Base-by-base conservation (phyloP, 176 grass and related monocot genomes). In the Themeda triandra region DNA sequence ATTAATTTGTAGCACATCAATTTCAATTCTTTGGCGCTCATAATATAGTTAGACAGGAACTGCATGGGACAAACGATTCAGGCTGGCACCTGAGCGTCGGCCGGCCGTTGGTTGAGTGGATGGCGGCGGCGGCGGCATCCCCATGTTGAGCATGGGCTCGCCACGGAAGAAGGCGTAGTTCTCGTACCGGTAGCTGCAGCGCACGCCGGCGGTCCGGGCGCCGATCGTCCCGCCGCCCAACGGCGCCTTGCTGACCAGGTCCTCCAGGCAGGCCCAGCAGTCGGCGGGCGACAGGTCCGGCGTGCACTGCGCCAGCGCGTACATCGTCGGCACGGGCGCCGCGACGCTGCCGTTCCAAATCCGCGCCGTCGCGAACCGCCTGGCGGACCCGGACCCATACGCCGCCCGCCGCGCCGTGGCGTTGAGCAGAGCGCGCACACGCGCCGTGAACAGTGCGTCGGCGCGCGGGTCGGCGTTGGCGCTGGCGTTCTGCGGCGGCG, bases 241-340 rank as follows among this genome's bases (percentile, higher is more conserved):
- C 17, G 30, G 82, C 19, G 84, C 54, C 45, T 56, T 51, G 15
- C 19, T 3, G 41, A 85, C 69, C 23, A 78, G 48, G 6, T 41
- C 51, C 25, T 49, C 29, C 36, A 87, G 71, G 73, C 90, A 92
- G 8, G 2, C 10, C 30, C 74, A 39, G 44, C 87, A 92, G 10
- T 69, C 63, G n/a, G 31, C 35, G 4, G 45, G 44, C 59, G 83
- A 86, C 79, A 86, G 6, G 68, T 92, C 86, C 51, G 86, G 90
- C 7, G 66, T 84, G 78, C 90, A 92, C 87, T 92, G 86, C 14
- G 83, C 49, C 73, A 86, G 10, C 56, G 86, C 73, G 49, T 84
- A 86, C 10, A 92, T 17, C n/a, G 54, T 40, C 5, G 87, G 79
- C 18, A 63, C 6, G 0, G 9, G 56, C 24, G 35, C 12, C 24